phyloP scores from a whole-genome alignment of 192 early-diverging fungal species.

The Powellomyces hirtus region DNA sequence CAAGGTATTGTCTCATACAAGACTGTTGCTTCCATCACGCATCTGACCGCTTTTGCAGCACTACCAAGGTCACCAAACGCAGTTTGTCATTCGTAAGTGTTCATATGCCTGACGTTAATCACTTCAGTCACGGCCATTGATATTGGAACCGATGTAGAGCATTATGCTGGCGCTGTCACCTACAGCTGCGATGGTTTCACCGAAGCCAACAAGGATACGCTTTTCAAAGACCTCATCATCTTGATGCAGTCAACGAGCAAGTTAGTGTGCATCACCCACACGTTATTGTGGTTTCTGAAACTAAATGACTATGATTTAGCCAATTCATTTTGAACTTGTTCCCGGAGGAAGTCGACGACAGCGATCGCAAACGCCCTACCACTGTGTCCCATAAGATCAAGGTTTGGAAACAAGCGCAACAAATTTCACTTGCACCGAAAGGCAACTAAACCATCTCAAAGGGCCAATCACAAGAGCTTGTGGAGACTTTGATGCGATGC shows the following conservation, averaged over 20 bases:
- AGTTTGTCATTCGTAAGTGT: conserved; percentile 36
- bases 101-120: conserved; percentile 58
- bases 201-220: conserved; percentile 96
- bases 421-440: too few relatives aligned
- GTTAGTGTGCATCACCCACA: too few relatives aligned
- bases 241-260: conserved; percentile 72
- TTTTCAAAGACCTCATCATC: conserved; percentile 89
- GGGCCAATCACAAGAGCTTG: conserved; percentile 72
- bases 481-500: conserved; percentile 91
- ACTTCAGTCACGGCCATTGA: conserved; percentile 32
- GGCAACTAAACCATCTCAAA: too few relatives aligned
- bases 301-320: conserved; percentile 37
- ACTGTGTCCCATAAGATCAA: conserved; percentile 98
- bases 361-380: conserved; percentile 94
- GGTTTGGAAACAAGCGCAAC: conserved; percentile 1
- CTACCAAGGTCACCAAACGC: conserved; percentile 52
- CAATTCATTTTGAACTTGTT: conserved; percentile 79
- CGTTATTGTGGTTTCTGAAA: too few relatives aligned
- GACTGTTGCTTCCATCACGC: too few relatives aligned
- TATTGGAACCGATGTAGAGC: conserved; percentile 58
- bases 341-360: conserved; percentile 85
- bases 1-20: conserved; percentile 17
- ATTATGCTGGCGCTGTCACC: conserved; percentile 96
- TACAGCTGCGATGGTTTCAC: conserved; percentile 92
- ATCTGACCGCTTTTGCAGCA: conserved; percentile 50